Conservation (phyloP, 345 rosid genomes). For the Gossypium sturtianum region DNA sequence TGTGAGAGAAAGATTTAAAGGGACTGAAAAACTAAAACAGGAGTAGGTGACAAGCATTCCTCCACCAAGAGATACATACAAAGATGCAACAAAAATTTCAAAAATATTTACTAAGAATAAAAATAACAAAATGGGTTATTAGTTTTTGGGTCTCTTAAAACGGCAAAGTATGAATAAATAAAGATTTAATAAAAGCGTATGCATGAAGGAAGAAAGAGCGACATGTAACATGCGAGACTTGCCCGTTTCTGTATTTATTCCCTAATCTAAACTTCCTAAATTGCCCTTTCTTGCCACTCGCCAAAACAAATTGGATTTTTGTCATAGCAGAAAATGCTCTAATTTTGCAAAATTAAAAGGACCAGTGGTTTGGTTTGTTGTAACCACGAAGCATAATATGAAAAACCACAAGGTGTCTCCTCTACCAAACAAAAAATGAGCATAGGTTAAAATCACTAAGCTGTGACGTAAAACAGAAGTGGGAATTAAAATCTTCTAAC, state of each 20-base stretch:
- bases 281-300: conserved; percentile 31
- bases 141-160: conserved; percentile 19
- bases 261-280: conserved; percentile 14
- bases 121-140: neutral
- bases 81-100: neutral
- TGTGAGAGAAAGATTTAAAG: conserved; percentile 14
- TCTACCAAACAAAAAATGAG: neutral
- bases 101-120: neutral
- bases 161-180: conserved; percentile 21
- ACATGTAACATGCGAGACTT: conserved; percentile 82
- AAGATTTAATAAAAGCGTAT: conserved; percentile 43
- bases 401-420: neutral
- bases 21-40: conserved; percentile 38
- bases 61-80: conserved; percentile 35
- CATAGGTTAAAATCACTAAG: neutral
- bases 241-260: conserved; percentile 63
- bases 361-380: conserved; percentile 37
- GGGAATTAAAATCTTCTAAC: conserved; percentile 1
- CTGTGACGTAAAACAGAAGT: conserved; percentile 7
- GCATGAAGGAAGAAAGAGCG: conserved; percentile 51
- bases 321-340: neutral
- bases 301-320: neutral
- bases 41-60: conserved; percentile 80
- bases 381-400: conserved; percentile 30
- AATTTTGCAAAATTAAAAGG: neutral